Evolutionary conservation across 257 asterid species (phyloP), one percentile per base, ranked within the genome.

Genomic region (Solanum bukasovii): DNA sequence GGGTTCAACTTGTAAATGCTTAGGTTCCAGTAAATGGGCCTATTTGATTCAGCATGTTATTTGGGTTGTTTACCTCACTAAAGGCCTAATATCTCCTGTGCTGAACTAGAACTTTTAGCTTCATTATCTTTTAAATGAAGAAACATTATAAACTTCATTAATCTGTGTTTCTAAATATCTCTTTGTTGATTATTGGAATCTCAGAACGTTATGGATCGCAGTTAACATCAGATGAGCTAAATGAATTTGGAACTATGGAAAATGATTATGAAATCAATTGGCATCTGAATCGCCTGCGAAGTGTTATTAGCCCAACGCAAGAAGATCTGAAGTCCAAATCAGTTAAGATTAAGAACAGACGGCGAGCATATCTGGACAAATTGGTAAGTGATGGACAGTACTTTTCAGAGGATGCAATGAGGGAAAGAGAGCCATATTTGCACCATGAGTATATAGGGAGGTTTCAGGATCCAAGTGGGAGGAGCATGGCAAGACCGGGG

Each of bases 401-500:
- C 84, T 97, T 97, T 68, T 96, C 98, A 5, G 99, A 97, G 93
- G 99, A 97, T 88, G 94, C 98, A 38, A 97, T 97, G 99, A 97
- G 99, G 92, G 98, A 96, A 87, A 93, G 99, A 86, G 99, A 97
- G 42, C 99, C 98, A 10, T 97, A 95, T 82, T 92, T 97, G 94
- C 99, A 97, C 87, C 98, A 97, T 72, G 98, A 96, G 92, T 95
- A 93, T 90, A 88, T 97, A 13, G 99, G 99, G 72, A 93, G 91
- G 93, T 97, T 97, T 94, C 99, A 97, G 91, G 99, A 97, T 87
- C 94, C 89, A 18, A 92, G 90, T 89, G 98, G 98, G 70, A 94
- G 99, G 94, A 89, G 95, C 77, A 96, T 97, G 99, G 94, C 96
- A 5, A 92, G 99, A 92, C 99, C 99, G 6, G 99, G 99, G 87